phyloP scores from a whole-genome alignment of 495 filamentous ascomycete genomes.

The Aspergillus heteromorphus region DNA sequence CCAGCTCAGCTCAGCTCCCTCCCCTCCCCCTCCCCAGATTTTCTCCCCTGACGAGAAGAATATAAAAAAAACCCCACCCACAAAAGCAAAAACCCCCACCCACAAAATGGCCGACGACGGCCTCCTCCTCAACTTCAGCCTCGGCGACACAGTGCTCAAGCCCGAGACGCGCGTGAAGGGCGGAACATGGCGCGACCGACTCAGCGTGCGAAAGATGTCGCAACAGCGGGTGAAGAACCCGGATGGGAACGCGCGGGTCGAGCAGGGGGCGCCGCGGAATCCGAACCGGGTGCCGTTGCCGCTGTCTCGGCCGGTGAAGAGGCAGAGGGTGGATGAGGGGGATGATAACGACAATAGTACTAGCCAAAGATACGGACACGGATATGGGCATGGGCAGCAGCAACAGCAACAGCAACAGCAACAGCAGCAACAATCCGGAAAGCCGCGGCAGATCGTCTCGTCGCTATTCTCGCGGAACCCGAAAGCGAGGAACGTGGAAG shows the following conservation, averaged over 20 bases:
- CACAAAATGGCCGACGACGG: slow-evolving; percentile 83
- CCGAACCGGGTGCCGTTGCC: slow-evolving; percentile 36
- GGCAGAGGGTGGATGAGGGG: slow-evolving; percentile 31
- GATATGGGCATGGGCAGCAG: not conserved
- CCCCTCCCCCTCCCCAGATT: not conserved
- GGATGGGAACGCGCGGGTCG: slow-evolving; percentile 9
- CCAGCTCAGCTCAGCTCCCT: no score
- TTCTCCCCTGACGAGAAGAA: not conserved
- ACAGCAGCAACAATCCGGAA: slow-evolving; percentile 25
- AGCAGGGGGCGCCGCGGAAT: slow-evolving; percentile 18
- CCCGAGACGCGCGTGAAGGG: slow-evolving; percentile 72
- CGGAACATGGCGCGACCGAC: slow-evolving; percentile 83
- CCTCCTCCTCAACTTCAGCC: slow-evolving; percentile 86
- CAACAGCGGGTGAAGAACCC: slow-evolving; percentile 18
- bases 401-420: slow-evolving; percentile 14
- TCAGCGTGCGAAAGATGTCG: slow-evolving; percentile 71
- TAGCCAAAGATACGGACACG: no score
- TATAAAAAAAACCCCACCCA: slow-evolving; percentile 23
- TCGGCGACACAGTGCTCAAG: slow-evolving; percentile 56
- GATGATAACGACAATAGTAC: not conserved
- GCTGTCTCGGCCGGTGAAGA: slow-evolving; percentile 30
- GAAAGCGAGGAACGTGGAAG: slow-evolving; percentile 47
- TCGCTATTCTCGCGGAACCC: slow-evolving; percentile 90
- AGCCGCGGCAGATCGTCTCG: slow-evolving; percentile 62
- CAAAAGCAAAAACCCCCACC: slow-evolving; percentile 6